Conservation (phyloP, 139 green algal species). For the Ostreobium quekettii region DNA sequence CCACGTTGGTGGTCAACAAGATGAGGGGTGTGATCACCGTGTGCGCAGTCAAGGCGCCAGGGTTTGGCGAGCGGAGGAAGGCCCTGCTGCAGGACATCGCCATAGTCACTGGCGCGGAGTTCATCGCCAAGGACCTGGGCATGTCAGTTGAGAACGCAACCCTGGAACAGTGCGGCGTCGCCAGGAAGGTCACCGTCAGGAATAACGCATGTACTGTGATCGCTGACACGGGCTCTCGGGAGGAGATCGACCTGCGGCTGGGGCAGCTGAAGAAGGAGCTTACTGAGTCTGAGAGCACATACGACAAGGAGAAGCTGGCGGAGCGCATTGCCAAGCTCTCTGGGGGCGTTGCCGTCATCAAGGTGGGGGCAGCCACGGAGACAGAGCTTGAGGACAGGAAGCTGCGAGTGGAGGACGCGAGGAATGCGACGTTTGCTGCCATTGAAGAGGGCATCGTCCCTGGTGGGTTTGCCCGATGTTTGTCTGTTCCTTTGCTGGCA, state of each 20-base stretch:
- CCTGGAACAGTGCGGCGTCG: constrained; percentile 68
- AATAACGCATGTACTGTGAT: constrained; percentile 74
- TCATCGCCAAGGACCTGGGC: constrained; percentile 57
- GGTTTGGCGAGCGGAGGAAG: constrained; percentile 97
- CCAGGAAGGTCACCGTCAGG: constrained; percentile 68
- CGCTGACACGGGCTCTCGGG: constrained; percentile 72
- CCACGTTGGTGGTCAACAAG: constrained; percentile 99
- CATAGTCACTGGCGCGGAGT: constrained; percentile 85
- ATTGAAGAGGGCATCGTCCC: constrained; percentile 67
- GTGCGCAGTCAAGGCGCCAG: constrained; percentile 86
- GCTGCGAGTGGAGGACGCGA: constrained; percentile 98
- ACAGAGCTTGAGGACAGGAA: constrained; percentile 97
- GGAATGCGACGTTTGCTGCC: constrained; percentile 98
- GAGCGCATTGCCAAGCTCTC: constrained; percentile 89
- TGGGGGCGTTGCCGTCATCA: constrained; percentile 88
- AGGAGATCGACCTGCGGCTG: constrained; percentile 74
- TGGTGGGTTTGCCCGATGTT: no score
- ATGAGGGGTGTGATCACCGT: constrained; percentile 90
- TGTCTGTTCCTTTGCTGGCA: no score
- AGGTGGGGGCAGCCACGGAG: constrained; percentile 95
- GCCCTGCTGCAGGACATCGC: constrained; percentile 99
- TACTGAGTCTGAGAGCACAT: constrained; percentile 69
- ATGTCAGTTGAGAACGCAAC: constrained; percentile 34
- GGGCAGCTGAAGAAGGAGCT: constrained; percentile 83
- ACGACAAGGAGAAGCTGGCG: constrained; percentile 86